phyloP scores from a whole-genome alignment of 2,329 filamentous ascomycete species.

The Basipetospora chlamydospora region DNA sequence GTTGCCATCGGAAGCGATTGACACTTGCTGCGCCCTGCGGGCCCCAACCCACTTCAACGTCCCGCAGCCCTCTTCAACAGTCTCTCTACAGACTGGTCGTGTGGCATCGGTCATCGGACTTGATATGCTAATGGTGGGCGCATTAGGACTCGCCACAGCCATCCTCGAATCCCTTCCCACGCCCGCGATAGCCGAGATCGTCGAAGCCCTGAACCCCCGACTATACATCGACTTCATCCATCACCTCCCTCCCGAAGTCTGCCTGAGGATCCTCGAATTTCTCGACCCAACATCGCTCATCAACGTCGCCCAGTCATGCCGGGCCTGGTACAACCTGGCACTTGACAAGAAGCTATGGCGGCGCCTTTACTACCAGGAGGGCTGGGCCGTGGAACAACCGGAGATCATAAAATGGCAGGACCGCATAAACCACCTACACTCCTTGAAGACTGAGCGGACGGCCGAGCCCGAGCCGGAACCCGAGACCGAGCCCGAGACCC shows the following conservation, averaged over 20 bases:
- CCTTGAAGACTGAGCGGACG: neutral
- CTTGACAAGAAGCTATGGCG: slow-evolving; percentile 81
- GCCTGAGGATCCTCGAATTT: slow-evolving; percentile 75
- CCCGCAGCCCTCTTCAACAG: too few relatives aligned
- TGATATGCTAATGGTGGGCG: slow-evolving; percentile 7
- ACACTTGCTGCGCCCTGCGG: neutral
- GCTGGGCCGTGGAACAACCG: slow-evolving; percentile 59
- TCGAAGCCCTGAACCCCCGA: slow-evolving; percentile 64
- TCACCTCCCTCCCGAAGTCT: slow-evolving; percentile 79
- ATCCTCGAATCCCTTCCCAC: slow-evolving; percentile 68
- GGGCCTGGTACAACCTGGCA: slow-evolving; percentile 67
- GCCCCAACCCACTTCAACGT: too few relatives aligned
- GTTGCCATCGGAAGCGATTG: too few relatives aligned
- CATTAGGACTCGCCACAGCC: slow-evolving; percentile 67
- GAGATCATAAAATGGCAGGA: slow-evolving; percentile 36
- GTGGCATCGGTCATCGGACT: too few relatives aligned
- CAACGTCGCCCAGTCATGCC: slow-evolving; percentile 63
- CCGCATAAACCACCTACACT: neutral
- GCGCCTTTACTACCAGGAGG: slow-evolving; percentile 66
- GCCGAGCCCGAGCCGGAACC: neutral
- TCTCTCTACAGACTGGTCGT: too few relatives aligned
- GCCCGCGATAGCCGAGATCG: slow-evolving; percentile 63
- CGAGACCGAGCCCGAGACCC: neutral
- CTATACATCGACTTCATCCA: slow-evolving; percentile 87
- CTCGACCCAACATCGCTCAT: slow-evolving; percentile 71